Evolutionary conservation across 139 green algal species (phyloP), one percentile per base, ranked within the genome.

Genomic region (Chlamydomonas incerta): DNA sequence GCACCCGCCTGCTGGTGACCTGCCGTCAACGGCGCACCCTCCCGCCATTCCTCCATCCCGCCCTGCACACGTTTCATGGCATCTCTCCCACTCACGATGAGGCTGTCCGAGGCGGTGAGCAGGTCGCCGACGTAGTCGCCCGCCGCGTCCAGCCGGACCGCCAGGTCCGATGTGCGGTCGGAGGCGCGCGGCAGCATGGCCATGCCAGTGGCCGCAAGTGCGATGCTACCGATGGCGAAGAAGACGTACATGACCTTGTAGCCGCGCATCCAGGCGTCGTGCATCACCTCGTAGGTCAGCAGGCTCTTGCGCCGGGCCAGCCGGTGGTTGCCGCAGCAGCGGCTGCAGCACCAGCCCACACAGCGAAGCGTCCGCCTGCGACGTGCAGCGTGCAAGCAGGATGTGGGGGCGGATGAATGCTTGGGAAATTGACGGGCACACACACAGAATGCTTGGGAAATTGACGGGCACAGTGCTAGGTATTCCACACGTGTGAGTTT

Each of bases 231-330:
- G 8, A 60, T 11, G 26, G 60, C 63, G 23, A 83, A 83, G 77
- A 74, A 83, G 23, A 11, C 46, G 23, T 50, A 3, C 67, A 10
- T 37, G 6, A 85, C 79, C 79, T 85, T 85, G 50, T 85, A 33
- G 2, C 47, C 79, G 2, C 46, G 47, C 23, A 85, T 31, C 79
- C 79, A 85, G 8, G 79, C 66, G 26, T 85, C 79, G 47, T 75
- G 66, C 79, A 85, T 75, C 29, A 85, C 66, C 33, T 85, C 65
- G 57, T 37, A 75, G 8, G 66, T 37, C 14, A 85, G 65, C n/a
- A 76, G 17, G 46, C 47, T 55, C 26, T 75, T 75, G 17, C 79
- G 79, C 4, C 31, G 23, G 5, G 0, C 1, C 46, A 68, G 20
- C 29, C 77, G 41, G 55, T 31, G 52, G 20, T 62, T 8, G 5